Conservation (phyloP, 176 grass and related monocot genomes). For the Carex scoparia region DNA sequence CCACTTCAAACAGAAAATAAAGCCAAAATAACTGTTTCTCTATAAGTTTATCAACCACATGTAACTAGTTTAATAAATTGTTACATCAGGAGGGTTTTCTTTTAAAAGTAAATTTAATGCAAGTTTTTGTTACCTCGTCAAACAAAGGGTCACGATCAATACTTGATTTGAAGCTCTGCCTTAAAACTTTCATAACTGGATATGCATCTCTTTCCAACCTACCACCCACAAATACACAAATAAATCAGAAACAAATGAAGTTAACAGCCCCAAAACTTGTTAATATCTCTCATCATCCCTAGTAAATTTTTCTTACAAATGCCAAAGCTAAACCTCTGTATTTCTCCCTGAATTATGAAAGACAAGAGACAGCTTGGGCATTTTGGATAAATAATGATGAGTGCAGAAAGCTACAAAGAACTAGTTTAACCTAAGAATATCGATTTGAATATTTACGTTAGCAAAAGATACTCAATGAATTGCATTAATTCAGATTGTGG, state of each 20-base stretch:
- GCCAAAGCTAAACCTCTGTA: slow-evolving; percentile 8
- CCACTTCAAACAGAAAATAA: background rate
- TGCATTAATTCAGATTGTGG: slow-evolving; percentile 65
- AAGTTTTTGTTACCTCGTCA: slow-evolving; percentile 54
- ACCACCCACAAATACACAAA: slow-evolving; percentile 22
- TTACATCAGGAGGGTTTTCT: background rate
- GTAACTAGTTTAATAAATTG: background rate
- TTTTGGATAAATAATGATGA: slow-evolving; percentile 20
- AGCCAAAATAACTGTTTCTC: background rate
- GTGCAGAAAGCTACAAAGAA: slow-evolving; percentile 19
- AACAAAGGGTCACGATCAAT: slow-evolving; percentile 79
- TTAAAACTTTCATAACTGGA: slow-evolving; percentile 76
- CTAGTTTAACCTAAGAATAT: slow-evolving; percentile 5
- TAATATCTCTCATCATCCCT: background rate
- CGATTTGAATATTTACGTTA: slow-evolving; percentile 54
- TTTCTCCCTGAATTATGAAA: slow-evolving; percentile 20
- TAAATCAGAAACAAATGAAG: slow-evolving; percentile 23
- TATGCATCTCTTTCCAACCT: slow-evolving; percentile 99
- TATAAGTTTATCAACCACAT: background rate
- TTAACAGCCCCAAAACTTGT: background rate
- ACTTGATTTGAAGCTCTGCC: slow-evolving; percentile 83
- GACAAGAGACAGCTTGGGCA: slow-evolving; percentile 1
- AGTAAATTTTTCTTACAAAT: slow-evolving; percentile 6
- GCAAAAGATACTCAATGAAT: slow-evolving; percentile 77
- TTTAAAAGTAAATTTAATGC: background rate